Percentiles rank a stretch among this genome's conserved stretches.
Conservation (phyloP, 305 asterid genomes). For the Fraxinus greggii region DNA sequence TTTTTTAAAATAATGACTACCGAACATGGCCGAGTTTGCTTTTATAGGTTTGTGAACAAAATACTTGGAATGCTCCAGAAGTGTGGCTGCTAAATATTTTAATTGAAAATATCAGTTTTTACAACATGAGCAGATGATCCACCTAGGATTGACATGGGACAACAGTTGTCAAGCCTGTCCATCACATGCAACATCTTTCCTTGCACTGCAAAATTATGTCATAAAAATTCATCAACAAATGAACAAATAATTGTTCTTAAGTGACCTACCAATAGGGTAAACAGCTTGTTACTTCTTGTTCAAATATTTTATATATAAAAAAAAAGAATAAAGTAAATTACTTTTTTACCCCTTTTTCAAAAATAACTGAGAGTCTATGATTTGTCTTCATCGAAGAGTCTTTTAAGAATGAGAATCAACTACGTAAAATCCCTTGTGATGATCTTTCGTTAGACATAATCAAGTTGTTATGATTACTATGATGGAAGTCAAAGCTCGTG, state of each 20-base stretch:
- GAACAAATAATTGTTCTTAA: background rate
- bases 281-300: background rate
- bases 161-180: background rate
- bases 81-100: background rate
- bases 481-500: background rate
- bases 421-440: background rate
- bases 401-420: background rate
- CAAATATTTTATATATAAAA: background rate
- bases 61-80: background rate
- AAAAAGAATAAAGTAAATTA: background rate
- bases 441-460: background rate
- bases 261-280: background rate
- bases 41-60: background rate
- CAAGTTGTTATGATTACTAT: background rate
- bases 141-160: background rate
- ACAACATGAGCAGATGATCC: background rate
- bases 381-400: background rate
- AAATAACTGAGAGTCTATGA: background rate
- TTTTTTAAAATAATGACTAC: too few species aligned
- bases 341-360: background rate
- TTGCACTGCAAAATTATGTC: background rate
- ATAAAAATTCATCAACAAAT: background rate
- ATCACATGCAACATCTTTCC: background rate
- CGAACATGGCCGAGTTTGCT: background rate
- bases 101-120: background rate